Percentiles rank a stretch among this genome's conserved stretches.
phyloP scores from a whole-genome alignment of 805 yeast genomes.

The Blastobotrys parvus region DNA sequence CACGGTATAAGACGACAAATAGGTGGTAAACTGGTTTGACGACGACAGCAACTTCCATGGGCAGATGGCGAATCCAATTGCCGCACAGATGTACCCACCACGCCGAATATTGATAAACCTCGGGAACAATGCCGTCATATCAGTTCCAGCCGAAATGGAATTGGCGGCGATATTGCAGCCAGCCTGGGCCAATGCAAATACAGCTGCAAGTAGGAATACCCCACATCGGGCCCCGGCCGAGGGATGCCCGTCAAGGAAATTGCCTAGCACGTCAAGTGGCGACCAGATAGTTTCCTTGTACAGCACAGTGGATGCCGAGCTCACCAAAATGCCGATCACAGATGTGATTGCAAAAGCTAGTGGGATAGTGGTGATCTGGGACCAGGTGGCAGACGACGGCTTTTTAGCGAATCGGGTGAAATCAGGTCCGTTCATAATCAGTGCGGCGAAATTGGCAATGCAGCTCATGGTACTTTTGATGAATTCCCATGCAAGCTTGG shows the following conservation, averaged over 20 bases:
- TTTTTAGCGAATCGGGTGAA: constrained; percentile 74
- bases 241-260: constrained; percentile 43
- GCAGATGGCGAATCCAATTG: constrained; percentile 59
- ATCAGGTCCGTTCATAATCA: constrained; percentile 83
- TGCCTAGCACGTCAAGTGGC: constrained; percentile 66
- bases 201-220: constrained; percentile 63
- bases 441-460: constrained; percentile 80
- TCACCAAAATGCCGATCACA: constrained; percentile 74
- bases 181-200: constrained; percentile 66
- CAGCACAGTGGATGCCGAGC: constrained; percentile 63
- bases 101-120: constrained; percentile 52
- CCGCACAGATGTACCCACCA: constrained; percentile 73
- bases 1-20: constrained; percentile 71
- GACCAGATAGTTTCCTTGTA: constrained; percentile 74
- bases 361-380: constrained; percentile 63
- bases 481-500: constrained; percentile 75
- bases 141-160: constrained; percentile 44
- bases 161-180: constrained; percentile 65
- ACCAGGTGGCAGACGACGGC: constrained; percentile 40
- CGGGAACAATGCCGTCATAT: constrained; percentile 42
- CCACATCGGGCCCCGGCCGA: constrained; percentile 58
- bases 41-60: constrained; percentile 77
- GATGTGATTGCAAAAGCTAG: constrained; percentile 72
- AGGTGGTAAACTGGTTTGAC: constrained; percentile 68
- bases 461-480: constrained; percentile 70